These are phyloP conservation scores for Wickerhamomyces sp. DNA, from an alignment of 1,139 yeast species.

Conservation along the genomic window DNA sequence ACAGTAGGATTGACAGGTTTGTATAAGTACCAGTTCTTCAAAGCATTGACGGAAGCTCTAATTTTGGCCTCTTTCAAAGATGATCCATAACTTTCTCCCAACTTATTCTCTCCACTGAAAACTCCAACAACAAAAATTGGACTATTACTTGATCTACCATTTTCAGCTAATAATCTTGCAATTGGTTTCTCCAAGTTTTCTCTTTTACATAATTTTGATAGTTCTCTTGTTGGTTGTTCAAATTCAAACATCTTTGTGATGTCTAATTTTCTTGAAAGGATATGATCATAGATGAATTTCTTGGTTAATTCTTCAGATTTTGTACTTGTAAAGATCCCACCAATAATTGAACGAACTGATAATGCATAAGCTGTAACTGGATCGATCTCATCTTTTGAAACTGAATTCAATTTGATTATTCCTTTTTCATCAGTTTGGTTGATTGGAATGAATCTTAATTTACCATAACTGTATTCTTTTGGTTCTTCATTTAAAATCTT, in stretches of 20 bases:
- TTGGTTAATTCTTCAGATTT: slow-evolving; percentile 59
- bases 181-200: slow-evolving; percentile 74
- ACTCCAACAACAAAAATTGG: slow-evolving; percentile 93
- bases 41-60: slow-evolving; percentile 86
- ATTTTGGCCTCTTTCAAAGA: slow-evolving; percentile 88
- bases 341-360: slow-evolving; percentile 67
- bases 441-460: slow-evolving; percentile 44
- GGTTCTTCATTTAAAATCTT: slow-evolving; percentile 69
- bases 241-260: slow-evolving; percentile 72
- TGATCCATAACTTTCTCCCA: slow-evolving; percentile 96
- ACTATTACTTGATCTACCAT: slow-evolving; percentile 80
- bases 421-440: slow-evolving; percentile 35
- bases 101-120: slow-evolving; percentile 72
- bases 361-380: slow-evolving; percentile 37
- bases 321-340: slow-evolving; percentile 60
- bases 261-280: slow-evolving; percentile 75
- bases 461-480: slow-evolving; percentile 58
- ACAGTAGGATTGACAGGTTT: slow-evolving; percentile 60
- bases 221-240: slow-evolving; percentile 80
- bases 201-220: slow-evolving; percentile 72
- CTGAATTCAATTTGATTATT: slow-evolving; percentile 30
- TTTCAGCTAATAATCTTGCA: slow-evolving; percentile 82
- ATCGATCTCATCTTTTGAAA: slow-evolving; percentile 23
- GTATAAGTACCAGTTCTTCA: slow-evolving; percentile 88
- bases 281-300: slow-evolving; percentile 62